A percentile compares a stretch with the other conserved stretches of the same genome.
Evolutionary conservation across 2,329 filamentous ascomycete genomes (phyloP).

Genomic region (Paecilomyces sp.): DNA sequence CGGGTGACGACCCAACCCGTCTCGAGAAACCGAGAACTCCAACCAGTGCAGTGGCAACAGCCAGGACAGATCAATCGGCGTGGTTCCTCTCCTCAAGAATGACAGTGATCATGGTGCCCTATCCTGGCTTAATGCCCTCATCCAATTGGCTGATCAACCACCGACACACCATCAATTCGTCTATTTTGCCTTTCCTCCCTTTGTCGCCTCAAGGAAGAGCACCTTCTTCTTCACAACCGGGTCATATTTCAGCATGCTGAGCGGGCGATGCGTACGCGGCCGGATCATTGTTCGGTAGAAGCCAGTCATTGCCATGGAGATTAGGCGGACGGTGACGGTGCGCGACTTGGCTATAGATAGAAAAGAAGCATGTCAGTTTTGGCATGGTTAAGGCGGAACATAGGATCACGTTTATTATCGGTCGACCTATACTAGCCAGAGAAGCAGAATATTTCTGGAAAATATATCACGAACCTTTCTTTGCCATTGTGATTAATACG

Average conservation of each 20-base stretch:
- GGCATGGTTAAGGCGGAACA: neutral
- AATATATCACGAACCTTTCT: slow-evolving; percentile 30
- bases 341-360: slow-evolving; percentile 69
- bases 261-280: slow-evolving; percentile 69
- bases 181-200: slow-evolving; percentile 53
- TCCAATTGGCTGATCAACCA: neutral
- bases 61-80: neutral
- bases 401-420: neutral
- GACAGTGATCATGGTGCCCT: neutral
- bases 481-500: slow-evolving; percentile 30
- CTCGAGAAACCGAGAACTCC: neutral
- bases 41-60: neutral
- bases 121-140: neutral
- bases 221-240: slow-evolving; percentile 95
- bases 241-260: slow-evolving; percentile 99
- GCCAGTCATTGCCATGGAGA: slow-evolving; percentile 98
- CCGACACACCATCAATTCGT: neutral
- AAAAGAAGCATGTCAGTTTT: slow-evolving; percentile 5
- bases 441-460: neutral
- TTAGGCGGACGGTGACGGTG: slow-evolving; percentile 82
- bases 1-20: neutral
- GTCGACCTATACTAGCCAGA: neutral
- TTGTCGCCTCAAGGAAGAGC: slow-evolving; percentile 88
- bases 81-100: neutral
- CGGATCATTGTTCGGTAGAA: slow-evolving; percentile 91